phyloP scores from a whole-genome alignment of 768 basidiomycete species.

The Auriscalpium microsporum region DNA sequence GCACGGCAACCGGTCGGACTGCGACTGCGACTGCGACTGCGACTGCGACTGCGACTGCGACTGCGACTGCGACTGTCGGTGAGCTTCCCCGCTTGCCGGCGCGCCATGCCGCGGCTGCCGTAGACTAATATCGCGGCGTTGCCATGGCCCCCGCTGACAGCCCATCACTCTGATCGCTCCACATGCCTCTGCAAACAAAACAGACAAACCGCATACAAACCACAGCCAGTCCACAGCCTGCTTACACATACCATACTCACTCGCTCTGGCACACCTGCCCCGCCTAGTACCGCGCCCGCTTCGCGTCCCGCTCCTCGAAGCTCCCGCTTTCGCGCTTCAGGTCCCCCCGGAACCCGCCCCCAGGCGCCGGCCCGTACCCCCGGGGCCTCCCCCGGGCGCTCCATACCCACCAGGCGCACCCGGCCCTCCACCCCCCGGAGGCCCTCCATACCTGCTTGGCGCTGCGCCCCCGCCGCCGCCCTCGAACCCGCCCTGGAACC shows the following conservation, averaged over 20 bases:
- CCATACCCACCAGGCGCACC: slow-evolving; percentile 24
- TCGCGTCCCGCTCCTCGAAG: slow-evolving; percentile 73
- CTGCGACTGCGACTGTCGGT: too few relatives aligned
- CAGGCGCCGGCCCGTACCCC: slow-evolving; percentile 22
- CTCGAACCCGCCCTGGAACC: slow-evolving; percentile 4
- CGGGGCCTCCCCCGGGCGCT: slow-evolving; percentile 24
- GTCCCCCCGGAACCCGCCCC: slow-evolving; percentile 40
- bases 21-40: too few relatives aligned
- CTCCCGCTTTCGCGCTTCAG: slow-evolving; percentile 67
- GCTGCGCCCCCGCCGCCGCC: slow-evolving; percentile 22
- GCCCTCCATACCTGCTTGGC: slow-evolving; percentile 31
- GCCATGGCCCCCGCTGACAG: not conserved
- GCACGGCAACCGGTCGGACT: too few relatives aligned
- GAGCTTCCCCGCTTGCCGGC: too few relatives aligned
- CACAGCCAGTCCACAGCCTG: too few relatives aligned
- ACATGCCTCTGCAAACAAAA: too few relatives aligned
- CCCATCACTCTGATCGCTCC: not conserved
- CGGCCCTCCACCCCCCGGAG: slow-evolving; percentile 19
- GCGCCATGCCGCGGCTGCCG: too few relatives aligned
- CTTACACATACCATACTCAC: not conserved
- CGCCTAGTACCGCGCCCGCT: slow-evolving; percentile 65
- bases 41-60: too few relatives aligned
- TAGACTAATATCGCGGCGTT: too few relatives aligned
- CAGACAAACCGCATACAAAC: too few relatives aligned
- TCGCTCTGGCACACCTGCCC: not conserved